Percentiles rank a stretch among this genome's conserved stretches.
These are phyloP conservation scores for Penicillium tannophilum DNA, from an alignment of 495 filamentous ascomycete species.

Conservation along the genomic window DNA sequence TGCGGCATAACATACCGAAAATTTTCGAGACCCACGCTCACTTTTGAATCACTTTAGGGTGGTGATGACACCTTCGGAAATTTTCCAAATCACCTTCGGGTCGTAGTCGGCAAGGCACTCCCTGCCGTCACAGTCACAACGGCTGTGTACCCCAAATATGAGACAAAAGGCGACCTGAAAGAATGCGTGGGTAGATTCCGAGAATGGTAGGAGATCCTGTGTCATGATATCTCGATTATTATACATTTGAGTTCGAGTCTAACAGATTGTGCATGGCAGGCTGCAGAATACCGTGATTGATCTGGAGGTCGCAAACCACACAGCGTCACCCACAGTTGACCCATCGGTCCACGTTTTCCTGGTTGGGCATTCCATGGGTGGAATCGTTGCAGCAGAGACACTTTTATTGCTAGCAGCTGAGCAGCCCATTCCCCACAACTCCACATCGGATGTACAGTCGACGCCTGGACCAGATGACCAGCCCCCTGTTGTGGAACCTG, in stretches of 20 bases:
- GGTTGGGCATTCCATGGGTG: constrained; percentile 94
- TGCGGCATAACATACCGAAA: not conserved
- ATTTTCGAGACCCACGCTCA: constrained; percentile 6
- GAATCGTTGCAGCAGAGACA: constrained; percentile 91
- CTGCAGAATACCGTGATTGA: constrained; percentile 91
- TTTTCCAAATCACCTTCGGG: constrained; percentile 75
- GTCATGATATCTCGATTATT: not conserved
- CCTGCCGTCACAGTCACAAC: constrained; percentile 71
- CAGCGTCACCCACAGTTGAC: constrained; percentile 83
- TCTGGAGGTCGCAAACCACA: constrained; percentile 81
- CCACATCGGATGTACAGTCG: constrained; percentile 20
- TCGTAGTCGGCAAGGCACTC: constrained; percentile 67
- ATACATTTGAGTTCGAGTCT: not conserved
- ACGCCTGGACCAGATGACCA: constrained; percentile 23
- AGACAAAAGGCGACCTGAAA: constrained; percentile 84
- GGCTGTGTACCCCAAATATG: constrained; percentile 84
- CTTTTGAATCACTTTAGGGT: constrained; percentile 57
- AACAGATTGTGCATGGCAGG: constrained; percentile 49
- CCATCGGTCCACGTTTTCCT: constrained; percentile 84
- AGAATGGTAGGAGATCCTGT: constrained; percentile 67
- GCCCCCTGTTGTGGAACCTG: constrained; percentile 30
- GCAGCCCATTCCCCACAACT: constrained; percentile 56
- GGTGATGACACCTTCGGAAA: constrained; percentile 83
- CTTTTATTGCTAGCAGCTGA: constrained; percentile 70
- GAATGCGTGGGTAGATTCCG: constrained; percentile 79